Conservation (phyloP, 1,284 basidiomycete species). For the Trametes pubescens region DNA sequence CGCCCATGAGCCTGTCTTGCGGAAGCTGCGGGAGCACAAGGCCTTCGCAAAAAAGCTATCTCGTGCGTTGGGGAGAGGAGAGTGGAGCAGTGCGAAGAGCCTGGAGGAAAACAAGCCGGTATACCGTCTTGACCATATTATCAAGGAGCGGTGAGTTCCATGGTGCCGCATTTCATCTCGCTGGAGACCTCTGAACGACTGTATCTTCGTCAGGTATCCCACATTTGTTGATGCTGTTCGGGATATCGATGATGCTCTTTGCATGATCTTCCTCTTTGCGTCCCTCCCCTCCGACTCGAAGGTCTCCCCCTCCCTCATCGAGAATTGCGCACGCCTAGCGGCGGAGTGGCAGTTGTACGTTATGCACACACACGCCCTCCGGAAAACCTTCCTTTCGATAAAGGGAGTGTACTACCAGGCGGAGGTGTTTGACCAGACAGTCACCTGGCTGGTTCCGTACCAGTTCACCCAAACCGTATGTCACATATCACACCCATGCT, state of each 20-base stretch:
- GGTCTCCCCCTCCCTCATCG: conserved; percentile 85
- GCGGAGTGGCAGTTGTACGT: conserved; percentile 97
- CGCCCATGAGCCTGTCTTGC: conserved; percentile 96
- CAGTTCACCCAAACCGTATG: conserved; percentile 95
- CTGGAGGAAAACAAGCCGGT: conserved; percentile 93
- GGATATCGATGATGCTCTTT: conserved; percentile 97
- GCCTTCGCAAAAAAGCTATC: conserved; percentile 98
- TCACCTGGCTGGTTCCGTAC: conserved; percentile 98
- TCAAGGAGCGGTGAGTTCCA: conserved; percentile 88
- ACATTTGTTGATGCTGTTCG: conserved; percentile 96
- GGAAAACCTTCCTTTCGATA: conserved; percentile 96
- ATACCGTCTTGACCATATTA: conserved; percentile 93
- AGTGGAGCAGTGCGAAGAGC: conserved; percentile 96
- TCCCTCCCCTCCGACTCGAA: conserved; percentile 86
- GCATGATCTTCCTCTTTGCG: conserved; percentile 93
- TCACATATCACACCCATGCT: conserved; percentile 17
- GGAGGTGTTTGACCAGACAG: conserved; percentile 90
- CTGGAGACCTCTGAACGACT: neutral
- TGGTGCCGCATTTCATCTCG: neutral
- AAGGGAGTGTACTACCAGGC: conserved; percentile 99
- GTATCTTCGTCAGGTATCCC: conserved; percentile 77
- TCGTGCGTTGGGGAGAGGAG: conserved; percentile 90
- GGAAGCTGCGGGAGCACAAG: conserved; percentile 97
- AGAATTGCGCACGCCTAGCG: conserved; percentile 90
- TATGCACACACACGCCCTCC: conserved; percentile 87